Percentiles rank a stretch among this genome's conserved stretches.
Conservation (phyloP, 139 green algal species). For the Tetradesmus lagerheimii region DNA sequence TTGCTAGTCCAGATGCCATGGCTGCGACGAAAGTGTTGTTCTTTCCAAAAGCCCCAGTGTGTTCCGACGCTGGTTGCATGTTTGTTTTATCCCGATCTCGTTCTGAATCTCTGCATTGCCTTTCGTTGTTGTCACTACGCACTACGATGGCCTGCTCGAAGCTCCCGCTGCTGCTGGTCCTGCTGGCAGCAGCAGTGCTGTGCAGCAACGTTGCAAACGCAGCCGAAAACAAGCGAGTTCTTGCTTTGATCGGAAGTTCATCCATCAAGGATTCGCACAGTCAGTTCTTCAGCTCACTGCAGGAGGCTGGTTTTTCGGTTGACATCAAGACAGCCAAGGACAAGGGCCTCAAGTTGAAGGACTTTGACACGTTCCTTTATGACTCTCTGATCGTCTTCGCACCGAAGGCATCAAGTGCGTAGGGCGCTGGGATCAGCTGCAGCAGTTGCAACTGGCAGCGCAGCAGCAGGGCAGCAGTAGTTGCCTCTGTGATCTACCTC, state of each 20-base stretch:
- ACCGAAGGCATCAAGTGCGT: slow-evolving; percentile 57
- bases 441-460: not conserved
- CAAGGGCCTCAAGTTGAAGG: slow-evolving; percentile 69
- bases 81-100: not conserved
- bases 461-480: not conserved
- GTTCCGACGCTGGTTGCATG: not conserved
- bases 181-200: not conserved
- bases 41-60: not conserved
- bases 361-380: slow-evolving; percentile 87
- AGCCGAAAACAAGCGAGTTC: slow-evolving; percentile 52
- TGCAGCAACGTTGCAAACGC: not conserved
- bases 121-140: not conserved
- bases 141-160: not conserved
- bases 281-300: slow-evolving; percentile 66
- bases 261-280: slow-evolving; percentile 59
- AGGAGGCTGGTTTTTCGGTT: slow-evolving; percentile 54
- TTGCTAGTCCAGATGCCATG: not conserved
- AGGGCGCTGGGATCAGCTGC: slow-evolving; percentile 1
- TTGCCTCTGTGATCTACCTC: not conserved
- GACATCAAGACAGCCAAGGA: slow-evolving; percentile 67
- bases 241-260: slow-evolving; percentile 66
- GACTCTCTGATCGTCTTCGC: slow-evolving; percentile 88
- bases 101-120: not conserved
- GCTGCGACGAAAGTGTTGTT: not conserved
- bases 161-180: not conserved